Evolutionary conservation across 108 stramenopile species (phyloP).

Genomic region (Conticribra guillardii): DNA sequence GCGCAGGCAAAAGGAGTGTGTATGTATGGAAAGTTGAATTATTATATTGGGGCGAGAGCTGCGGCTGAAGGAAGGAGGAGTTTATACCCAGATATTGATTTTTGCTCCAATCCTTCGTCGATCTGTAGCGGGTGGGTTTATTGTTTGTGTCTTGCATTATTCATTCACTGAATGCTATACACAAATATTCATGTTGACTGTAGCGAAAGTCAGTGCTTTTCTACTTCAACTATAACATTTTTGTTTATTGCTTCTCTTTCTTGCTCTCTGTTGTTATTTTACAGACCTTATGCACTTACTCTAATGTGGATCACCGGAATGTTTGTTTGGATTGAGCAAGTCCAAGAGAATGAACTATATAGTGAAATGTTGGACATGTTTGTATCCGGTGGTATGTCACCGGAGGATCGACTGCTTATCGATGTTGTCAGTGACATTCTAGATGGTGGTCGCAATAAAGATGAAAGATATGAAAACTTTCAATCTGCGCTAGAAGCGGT

Average conservation of each 20-base stretch:
- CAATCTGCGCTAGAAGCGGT: constrained; percentile 2
- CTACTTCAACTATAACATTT: too few relatives aligned
- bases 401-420: constrained; percentile 8
- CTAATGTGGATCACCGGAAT: constrained; percentile 53
- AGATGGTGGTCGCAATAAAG: constrained; percentile 16
- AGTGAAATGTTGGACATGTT: constrained; percentile 20
- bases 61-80: constrained; percentile 4
- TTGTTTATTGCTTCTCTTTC: too few relatives aligned
- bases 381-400: constrained; percentile 2
- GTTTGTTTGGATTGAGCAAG: constrained; percentile 36
- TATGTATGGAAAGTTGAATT: constrained; percentile 24
- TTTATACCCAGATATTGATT: constrained; percentile 20
- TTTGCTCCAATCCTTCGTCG: background rate
- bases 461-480: constrained; percentile 21
- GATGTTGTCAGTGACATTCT: constrained; percentile 14
- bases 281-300: constrained; percentile 16
- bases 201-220: too few relatives aligned
- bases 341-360: constrained; percentile 21
- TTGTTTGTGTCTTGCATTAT: background rate
- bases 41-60: constrained; percentile 16
- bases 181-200: too few relatives aligned
- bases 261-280: too few relatives aligned
- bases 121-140: background rate
- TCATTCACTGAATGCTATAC: too few relatives aligned
- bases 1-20: constrained; percentile 20